These are phyloP conservation scores for Picea abies DNA, from an alignment of 83 land plant species.

Conservation along the genomic window DNA sequence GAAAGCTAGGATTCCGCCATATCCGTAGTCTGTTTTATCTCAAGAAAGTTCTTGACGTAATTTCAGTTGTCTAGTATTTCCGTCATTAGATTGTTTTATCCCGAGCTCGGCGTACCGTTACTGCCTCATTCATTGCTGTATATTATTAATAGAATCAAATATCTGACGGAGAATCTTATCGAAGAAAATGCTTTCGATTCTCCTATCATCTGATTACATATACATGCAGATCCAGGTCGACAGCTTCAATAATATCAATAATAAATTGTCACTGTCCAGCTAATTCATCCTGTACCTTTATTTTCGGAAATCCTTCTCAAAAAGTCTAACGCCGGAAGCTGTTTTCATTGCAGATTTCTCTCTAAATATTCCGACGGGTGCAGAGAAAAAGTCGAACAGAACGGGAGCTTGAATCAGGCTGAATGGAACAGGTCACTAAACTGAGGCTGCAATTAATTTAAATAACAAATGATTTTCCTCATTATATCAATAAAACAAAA, in stretches of 20 bases:
- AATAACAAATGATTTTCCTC: too few species aligned
- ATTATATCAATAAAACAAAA: too few species aligned
- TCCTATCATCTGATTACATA: not conserved
- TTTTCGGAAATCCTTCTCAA: too few species aligned
- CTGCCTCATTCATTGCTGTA: too few species aligned
- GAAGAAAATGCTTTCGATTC: not conserved
- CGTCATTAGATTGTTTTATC: not conserved
- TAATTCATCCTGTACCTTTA: not conserved
- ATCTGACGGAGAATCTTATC: not conserved
- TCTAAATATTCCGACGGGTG: not conserved
- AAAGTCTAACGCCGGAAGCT: not conserved
- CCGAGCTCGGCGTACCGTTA: not conserved
- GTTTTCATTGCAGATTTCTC: not conserved
- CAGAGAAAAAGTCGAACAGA: not conserved
- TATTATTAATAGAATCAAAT: not conserved
- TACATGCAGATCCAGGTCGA: not conserved
- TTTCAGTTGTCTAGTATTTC: not conserved
- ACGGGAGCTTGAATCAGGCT: not conserved
- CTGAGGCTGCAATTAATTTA: too few species aligned
- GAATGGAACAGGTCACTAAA: conserved; percentile 8
- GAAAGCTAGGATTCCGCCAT: too few species aligned
- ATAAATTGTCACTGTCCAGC: not conserved
- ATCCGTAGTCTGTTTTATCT: not conserved
- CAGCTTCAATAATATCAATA: not conserved
- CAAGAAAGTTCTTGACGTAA: not conserved